A percentile compares a stretch with the other conserved stretches of the same genome.
These are phyloP conservation scores for Lasiodiplodia gonubiensis DNA, from an alignment of 2,329 filamentous ascomycete genomes.

Conservation along the genomic window DNA sequence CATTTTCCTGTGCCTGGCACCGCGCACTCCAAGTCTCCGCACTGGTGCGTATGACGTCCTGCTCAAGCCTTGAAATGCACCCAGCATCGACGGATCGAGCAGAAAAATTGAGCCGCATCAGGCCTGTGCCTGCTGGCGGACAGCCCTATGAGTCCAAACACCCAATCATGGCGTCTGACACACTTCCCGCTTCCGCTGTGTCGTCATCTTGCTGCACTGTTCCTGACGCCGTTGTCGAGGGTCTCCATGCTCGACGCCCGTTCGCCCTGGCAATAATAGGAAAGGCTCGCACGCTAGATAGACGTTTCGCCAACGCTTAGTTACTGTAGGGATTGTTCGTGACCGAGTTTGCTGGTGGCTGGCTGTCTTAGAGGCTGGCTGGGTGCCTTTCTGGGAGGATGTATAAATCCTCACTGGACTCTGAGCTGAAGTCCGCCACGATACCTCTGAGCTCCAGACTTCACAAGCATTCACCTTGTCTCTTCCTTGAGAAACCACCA, in stretches of 20 bases:
- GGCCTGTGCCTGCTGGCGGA: conserved; percentile 5
- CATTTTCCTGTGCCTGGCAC: conserved; percentile 1
- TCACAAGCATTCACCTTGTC: neutral
- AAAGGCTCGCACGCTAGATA: neutral
- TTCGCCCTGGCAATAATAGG: conserved; percentile 4
- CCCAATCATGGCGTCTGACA: neutral
- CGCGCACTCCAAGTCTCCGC: no score
- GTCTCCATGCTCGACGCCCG: conserved; percentile 13
- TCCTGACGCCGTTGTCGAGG: neutral
- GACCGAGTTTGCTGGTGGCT: neutral
- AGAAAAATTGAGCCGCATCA: neutral
- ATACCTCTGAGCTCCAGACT: neutral
- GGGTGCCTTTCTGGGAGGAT: neutral
- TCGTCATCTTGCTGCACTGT: neutral
- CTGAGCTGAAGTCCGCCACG: neutral
- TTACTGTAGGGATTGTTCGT: conserved; percentile 7
- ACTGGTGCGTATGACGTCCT: conserved; percentile 8
- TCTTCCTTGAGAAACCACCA: neutral
- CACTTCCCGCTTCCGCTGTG: neutral
- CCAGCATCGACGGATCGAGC: neutral
- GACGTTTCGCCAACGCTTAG: neutral
- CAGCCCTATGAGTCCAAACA: neutral
- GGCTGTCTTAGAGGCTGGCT: neutral
- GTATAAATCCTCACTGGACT: conserved; percentile 15
- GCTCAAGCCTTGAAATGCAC: conserved; percentile 11